Conservation (phyloP, 257 asterid genomes). For the Nicotiana knightiana region DNA sequence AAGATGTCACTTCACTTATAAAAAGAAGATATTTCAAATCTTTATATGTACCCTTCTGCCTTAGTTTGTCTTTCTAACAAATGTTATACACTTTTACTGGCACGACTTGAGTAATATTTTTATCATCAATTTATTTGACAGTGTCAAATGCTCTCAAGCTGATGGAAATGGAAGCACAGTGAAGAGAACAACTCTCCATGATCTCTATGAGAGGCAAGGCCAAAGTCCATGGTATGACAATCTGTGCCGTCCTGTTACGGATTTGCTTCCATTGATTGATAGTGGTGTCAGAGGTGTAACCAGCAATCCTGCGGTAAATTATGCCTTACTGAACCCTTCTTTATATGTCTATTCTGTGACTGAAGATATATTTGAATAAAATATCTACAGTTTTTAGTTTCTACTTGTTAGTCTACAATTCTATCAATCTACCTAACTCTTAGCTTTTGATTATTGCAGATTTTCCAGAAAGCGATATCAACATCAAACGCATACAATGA, state of each 20-base stretch:
- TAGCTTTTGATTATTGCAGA: conserved; percentile 41
- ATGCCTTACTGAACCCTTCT: too few species aligned
- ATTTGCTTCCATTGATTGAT: conserved; percentile 86
- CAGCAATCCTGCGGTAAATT: conserved; percentile 93
- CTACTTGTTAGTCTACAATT: conserved; percentile 1
- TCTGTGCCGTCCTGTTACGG: conserved; percentile 95
- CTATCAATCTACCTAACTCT: neutral
- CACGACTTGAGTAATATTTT: neutral
- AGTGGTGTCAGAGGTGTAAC: conserved; percentile 97
- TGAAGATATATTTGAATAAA: neutral
- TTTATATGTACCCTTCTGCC: neutral
- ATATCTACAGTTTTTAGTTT: neutral
- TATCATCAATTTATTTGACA: conserved; percentile 18
- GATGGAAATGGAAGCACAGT: conserved; percentile 70
- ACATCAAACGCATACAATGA: conserved; percentile 97
- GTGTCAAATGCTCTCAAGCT: conserved; percentile 69
- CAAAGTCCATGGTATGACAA: conserved; percentile 99
- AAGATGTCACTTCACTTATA: too few species aligned
- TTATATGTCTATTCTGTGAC: too few species aligned
- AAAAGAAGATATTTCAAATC: too few species aligned
- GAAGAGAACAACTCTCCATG: conserved; percentile 84
- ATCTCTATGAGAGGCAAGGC: conserved; percentile 90
- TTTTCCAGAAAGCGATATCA: conserved; percentile 98
- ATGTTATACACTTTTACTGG: neutral
- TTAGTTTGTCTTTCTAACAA: neutral